phyloP scores from a whole-genome alignment of 306 rosid genomes.

The Quercus gilva region DNA sequence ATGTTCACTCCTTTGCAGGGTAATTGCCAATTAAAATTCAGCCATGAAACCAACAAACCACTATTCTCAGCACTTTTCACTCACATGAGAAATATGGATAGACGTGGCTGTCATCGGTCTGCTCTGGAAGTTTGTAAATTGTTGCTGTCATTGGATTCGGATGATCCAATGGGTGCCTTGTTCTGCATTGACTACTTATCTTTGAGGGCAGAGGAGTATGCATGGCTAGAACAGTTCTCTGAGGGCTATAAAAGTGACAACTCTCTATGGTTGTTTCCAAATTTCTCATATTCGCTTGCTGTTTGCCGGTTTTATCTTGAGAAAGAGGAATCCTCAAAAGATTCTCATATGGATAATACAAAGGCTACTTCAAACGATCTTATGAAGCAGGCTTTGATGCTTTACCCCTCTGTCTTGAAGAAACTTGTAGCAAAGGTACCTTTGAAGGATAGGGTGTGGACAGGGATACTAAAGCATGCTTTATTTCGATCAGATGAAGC shows the following conservation, averaged over 20 bases:
- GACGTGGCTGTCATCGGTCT: constrained; percentile 97
- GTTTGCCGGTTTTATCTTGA: constrained; percentile 78
- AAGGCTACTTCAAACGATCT: constrained; percentile 73
- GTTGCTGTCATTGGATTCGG: constrained; percentile 82
- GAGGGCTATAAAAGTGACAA: constrained; percentile 77
- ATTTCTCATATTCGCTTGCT: constrained; percentile 90
- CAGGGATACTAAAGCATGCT: constrained; percentile 51
- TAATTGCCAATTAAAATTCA: constrained; percentile 82
- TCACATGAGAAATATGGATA: constrained; percentile 86
- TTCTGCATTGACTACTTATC: constrained; percentile 88
- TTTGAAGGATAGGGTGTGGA: constrained; percentile 78
- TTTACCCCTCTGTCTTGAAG: constrained; percentile 80
- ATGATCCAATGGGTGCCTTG: constrained; percentile 92
- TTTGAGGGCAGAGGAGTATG: constrained; percentile 86
- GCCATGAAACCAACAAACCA: constrained; percentile 74
- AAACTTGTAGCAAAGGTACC: constrained; percentile 86
- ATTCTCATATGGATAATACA: constrained; percentile 27
- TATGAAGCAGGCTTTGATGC: constrained; percentile 97
- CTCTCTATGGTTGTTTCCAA: constrained; percentile 89
- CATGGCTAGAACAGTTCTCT: constrained; percentile 84
- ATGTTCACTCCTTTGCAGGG: constrained; percentile 84
- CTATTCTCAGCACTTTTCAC: constrained; percentile 66
- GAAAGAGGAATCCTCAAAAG: constrained; percentile 42
- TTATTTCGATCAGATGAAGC: constrained; percentile 69
- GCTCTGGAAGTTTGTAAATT: constrained; percentile 95